Conservation (phyloP, 192 early-diverging fungal species). For the Gonapodya sp. region DNA sequence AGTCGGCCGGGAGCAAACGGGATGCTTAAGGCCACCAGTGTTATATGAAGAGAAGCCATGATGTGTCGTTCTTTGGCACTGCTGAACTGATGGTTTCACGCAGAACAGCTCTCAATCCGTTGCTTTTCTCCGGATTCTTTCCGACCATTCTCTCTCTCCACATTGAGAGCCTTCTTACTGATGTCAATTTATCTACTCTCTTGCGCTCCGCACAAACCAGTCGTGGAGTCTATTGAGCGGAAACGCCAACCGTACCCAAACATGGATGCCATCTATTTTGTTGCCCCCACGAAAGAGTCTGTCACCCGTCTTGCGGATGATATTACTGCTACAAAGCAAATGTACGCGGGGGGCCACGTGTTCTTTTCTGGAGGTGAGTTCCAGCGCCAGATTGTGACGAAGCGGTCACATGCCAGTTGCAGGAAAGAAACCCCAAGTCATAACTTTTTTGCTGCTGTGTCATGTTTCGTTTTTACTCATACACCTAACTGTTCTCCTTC, state of each 20-base stretch:
- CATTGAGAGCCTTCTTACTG: no score
- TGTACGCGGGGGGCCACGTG: slow-evolving; percentile 45
- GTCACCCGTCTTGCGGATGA: slow-evolving; percentile 35
- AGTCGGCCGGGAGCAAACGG: no score
- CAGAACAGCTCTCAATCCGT: no score
- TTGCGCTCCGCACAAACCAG: slow-evolving; percentile 16
- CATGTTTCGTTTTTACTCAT: slow-evolving; percentile 56
- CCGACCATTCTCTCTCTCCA: no score
- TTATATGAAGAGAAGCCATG: no score
- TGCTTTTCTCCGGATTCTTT: no score
- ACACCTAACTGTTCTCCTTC: not conserved
- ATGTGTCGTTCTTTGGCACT: no score
- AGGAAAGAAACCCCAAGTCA: no score
- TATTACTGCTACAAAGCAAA: slow-evolving; percentile 32
- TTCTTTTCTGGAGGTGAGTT: slow-evolving; percentile 33
- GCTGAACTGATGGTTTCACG: no score
- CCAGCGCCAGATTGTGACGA: not conserved
- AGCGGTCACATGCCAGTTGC: slow-evolving; percentile 47
- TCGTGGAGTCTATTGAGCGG: slow-evolving; percentile 37
- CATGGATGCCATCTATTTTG: slow-evolving; percentile 53
- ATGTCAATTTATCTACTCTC: no score
- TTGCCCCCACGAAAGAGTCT: slow-evolving; percentile 30
- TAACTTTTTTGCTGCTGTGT: slow-evolving; percentile 44
- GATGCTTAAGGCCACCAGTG: no score
- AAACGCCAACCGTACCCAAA: slow-evolving; percentile 40